Evolutionary conservation across 179 eudicot species (phyloP).

Genomic region (Actinidia chinensis): DNA sequence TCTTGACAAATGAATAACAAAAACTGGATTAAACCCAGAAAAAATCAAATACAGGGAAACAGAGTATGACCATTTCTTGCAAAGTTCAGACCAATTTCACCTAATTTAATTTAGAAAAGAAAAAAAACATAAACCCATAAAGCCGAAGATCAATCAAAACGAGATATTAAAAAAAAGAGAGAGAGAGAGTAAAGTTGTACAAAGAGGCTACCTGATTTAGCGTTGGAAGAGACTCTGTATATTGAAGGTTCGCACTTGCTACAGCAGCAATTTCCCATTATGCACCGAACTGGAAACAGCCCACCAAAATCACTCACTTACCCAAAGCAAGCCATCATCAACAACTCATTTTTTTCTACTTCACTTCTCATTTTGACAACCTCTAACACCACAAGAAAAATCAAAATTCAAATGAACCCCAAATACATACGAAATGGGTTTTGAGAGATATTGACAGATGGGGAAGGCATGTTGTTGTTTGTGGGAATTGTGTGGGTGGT

Average conservation of each 20-base stretch:
- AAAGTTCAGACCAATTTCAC: not conserved
- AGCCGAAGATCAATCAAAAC: not conserved
- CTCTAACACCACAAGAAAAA: not conserved
- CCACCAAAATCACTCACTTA: slow-evolving; percentile 11
- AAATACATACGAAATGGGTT: slow-evolving; percentile 8
- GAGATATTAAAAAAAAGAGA: not conserved
- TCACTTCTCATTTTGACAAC: not conserved
- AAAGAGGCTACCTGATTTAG: slow-evolving; percentile 49
- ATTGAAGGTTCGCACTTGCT: slow-evolving; percentile 39
- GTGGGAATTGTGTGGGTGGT: slow-evolving; percentile 16
- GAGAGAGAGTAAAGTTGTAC: not conserved
- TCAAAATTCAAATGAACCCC: not conserved
- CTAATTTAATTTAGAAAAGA: not conserved
- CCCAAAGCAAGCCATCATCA: slow-evolving; percentile 7
- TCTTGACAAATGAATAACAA: not conserved
- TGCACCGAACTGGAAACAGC: slow-evolving; percentile 11
- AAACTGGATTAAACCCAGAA: not conserved
- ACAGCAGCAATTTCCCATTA: slow-evolving; percentile 81
- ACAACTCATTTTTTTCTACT: not conserved
- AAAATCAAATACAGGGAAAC: not conserved
- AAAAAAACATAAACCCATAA: not conserved
- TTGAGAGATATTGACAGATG: not conserved
- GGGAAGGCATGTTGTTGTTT: not conserved
- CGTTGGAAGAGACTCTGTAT: slow-evolving; percentile 55
- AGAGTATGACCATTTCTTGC: slow-evolving; percentile 10